Conservation (phyloP, 176 grass and related monocot genomes). For the Raddia distichophylla region DNA sequence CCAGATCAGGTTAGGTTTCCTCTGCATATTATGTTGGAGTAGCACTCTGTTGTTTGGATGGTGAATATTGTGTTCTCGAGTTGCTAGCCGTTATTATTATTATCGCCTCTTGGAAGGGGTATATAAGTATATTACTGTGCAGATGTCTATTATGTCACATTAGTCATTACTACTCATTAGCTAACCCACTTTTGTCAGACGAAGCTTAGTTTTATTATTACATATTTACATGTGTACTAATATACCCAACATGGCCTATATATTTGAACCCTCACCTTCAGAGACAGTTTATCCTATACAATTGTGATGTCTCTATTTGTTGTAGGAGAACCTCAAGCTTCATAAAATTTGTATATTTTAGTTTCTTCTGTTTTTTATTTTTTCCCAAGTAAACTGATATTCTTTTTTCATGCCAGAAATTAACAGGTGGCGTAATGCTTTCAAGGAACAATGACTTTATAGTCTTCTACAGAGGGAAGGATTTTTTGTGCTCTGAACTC, state of each 20-base stretch:
- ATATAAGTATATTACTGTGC: background rate
- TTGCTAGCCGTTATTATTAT: background rate
- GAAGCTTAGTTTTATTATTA: background rate
- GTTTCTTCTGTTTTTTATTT: conserved; percentile 32
- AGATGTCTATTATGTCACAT: background rate
- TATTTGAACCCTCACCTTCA: conserved; percentile 6
- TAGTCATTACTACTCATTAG: too few relatives aligned
- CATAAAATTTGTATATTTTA: conserved; percentile 23
- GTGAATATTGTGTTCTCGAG: background rate
- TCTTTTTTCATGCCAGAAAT: conserved; percentile 63
- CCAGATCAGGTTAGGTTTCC: background rate
- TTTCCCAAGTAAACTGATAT: conserved; percentile 25
- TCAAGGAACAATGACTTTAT: conserved; percentile 90
- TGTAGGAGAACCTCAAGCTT: conserved; percentile 1
- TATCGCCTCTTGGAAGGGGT: background rate
- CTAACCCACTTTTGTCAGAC: background rate
- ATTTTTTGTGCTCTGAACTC: conserved; percentile 83
- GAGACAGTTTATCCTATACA: conserved; percentile 16
- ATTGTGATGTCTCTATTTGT: background rate
- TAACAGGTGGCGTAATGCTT: conserved; percentile 88
- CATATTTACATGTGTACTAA: background rate
- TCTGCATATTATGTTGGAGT: background rate
- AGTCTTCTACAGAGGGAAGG: conserved; percentile 97
- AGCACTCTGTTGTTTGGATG: conserved; percentile 7
- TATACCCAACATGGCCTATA: background rate